Percentiles rank a stretch among this genome's conserved stretches.
Evolutionary conservation across 805 yeast species (phyloP).

Genomic region (Candida glaebosa): DNA sequence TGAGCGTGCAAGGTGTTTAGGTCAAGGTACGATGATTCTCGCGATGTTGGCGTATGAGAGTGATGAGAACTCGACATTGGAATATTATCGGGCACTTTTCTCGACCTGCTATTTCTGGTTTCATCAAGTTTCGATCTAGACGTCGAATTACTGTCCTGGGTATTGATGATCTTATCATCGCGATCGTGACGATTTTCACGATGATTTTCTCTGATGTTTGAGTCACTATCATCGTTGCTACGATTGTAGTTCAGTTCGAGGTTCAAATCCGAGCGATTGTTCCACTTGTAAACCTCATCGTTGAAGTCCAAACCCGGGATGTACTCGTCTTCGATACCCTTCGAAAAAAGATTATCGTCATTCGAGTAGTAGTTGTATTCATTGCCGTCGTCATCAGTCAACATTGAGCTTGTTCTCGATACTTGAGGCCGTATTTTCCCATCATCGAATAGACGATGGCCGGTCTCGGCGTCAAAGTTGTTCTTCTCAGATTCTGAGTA

Average conservation of each 20-base stretch:
- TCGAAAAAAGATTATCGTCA: background rate
- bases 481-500: constrained; percentile 65
- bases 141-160: background rate
- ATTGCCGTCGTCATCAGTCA: constrained; percentile 1
- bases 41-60: constrained; percentile 25
- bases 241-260: constrained; percentile 3
- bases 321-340: constrained; percentile 71
- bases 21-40: constrained; percentile 38
- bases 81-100: background rate
- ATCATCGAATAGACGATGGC: constrained; percentile 53
- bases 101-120: no score
- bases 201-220: background rate
- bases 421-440: constrained; percentile 44
- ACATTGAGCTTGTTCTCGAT: constrained; percentile 10
- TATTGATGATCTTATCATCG: constrained; percentile 7
- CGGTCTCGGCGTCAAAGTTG: constrained; percentile 54
- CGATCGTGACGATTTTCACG: background rate
- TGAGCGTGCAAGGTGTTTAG: constrained; percentile 40
- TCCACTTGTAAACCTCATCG: constrained; percentile 48
- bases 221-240: background rate
- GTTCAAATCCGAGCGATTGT: constrained; percentile 14
- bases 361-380: background rate
- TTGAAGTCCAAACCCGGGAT: constrained; percentile 67
- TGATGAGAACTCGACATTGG: constrained; percentile 13
- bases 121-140: no score